These are phyloP conservation scores for Rosellinia necatrix DNA, from an alignment of 2,329 filamentous ascomycete genomes.

Conservation along the genomic window DNA sequence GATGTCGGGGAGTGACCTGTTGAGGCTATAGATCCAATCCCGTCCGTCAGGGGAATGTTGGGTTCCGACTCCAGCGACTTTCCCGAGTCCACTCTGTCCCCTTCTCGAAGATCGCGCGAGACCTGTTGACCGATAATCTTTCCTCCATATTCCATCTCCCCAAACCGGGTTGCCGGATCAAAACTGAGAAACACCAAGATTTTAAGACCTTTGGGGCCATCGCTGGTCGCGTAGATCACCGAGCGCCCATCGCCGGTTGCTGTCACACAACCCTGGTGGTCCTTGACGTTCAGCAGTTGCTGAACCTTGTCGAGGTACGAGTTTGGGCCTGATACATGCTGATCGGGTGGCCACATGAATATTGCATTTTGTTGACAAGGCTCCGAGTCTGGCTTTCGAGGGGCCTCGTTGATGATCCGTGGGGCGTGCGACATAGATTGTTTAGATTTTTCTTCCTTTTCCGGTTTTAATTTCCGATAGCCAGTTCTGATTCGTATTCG, in stretches of 20 bases:
- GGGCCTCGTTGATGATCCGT: background rate
- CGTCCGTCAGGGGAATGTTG: background rate
- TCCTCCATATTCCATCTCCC: slow-evolving; percentile 30
- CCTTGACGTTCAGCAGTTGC: slow-evolving; percentile 33
- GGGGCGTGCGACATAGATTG: background rate
- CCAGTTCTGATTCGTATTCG: slow-evolving; percentile 56
- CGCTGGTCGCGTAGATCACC: slow-evolving; percentile 36
- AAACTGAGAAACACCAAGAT: slow-evolving; percentile 38
- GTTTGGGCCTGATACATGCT: slow-evolving; percentile 7
- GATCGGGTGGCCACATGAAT: slow-evolving; percentile 36
- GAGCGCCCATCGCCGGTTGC: slow-evolving; percentile 37
- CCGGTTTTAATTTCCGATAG: slow-evolving; percentile 45
- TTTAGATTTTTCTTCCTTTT: background rate
- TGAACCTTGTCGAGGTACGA: slow-evolving; percentile 27
- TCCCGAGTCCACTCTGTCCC: background rate
- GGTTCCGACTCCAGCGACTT: slow-evolving; percentile 15
- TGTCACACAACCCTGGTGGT: slow-evolving; percentile 25
- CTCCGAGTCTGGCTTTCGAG: slow-evolving; percentile 9
- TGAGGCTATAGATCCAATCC: background rate
- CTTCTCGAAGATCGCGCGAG: slow-evolving; percentile 5
- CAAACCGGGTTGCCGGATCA: slow-evolving; percentile 35
- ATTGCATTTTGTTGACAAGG: slow-evolving; percentile 32
- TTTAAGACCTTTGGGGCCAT: slow-evolving; percentile 27
- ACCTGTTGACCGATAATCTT: slow-evolving; percentile 28
- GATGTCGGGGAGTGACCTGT: background rate